Base-by-base conservation (phyloP, 1,139 yeast genomes). In the Yamadazyma dendronema region DNA sequence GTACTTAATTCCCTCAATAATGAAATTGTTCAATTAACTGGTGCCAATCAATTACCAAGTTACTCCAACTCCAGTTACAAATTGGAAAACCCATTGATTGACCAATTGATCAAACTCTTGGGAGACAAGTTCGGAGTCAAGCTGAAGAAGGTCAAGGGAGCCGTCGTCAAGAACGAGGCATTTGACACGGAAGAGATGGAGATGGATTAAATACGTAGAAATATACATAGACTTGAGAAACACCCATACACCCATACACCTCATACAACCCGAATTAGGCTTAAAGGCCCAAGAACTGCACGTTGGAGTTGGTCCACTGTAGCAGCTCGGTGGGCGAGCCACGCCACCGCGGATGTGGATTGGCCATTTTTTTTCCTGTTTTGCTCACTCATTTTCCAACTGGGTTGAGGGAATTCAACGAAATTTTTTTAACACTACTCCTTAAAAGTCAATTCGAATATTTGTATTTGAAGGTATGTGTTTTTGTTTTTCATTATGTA, bases 1-100 rank as follows among this genome's bases (percentile, higher is more conserved):
- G 52, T 63, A 14, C 52, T 67, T 33, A 60, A 61, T 44, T 46
- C 53, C 19, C 33, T 41, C 24, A 49, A 48, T 33, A 52, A 53
- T 33, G 92, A 85, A 56, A 67, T 85, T 17, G 61, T 89, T 42
- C 77, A 95, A 57, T 72, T 90, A 47, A 79, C 94, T 28, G 39
- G 39, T 2, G 29, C 17, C 11, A 26, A 26, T 26, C 72, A 75
- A 50, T 72, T 81, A 15, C 74, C 77, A 39, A 80, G 89, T 48
- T 90, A 94, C 89, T 84, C 86, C 35, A 96, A 89, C 57, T 87
- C 96, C 22, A 67, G 76, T 35, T 79, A 65, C 61, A 77, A 77
- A 56, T 61, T 84, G 41, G 57, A 68, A 34, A 74, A 73, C 34
- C 59, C 62, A 9, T 62, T 70, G 39, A 65, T 70, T 21, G 61